These are phyloP conservation scores for Limnanthes douglasii DNA, from an alignment of 345 rosid genomes.

Conservation along the genomic window DNA sequence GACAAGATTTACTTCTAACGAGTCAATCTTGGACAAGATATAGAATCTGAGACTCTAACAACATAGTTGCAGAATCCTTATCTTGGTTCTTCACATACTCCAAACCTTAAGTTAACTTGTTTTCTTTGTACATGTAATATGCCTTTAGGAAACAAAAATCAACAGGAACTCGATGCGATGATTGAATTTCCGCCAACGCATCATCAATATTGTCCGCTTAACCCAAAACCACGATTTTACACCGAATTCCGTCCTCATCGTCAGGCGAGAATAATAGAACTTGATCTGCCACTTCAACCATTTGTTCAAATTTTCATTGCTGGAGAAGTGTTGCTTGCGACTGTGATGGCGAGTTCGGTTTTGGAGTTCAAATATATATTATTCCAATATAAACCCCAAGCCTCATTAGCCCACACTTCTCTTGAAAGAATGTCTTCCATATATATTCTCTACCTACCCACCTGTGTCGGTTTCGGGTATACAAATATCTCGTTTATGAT, in stretches of 20 bases:
- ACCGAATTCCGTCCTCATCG: slow-evolving; percentile 80
- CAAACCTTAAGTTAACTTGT: slow-evolving; percentile 69
- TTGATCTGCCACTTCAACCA: slow-evolving; percentile 63
- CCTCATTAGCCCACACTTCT: too few species aligned
- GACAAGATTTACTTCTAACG: slow-evolving; percentile 48
- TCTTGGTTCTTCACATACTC: slow-evolving; percentile 37
- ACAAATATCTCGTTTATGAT: too few species aligned
- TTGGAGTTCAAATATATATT: too few species aligned
- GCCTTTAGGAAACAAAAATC: slow-evolving; percentile 75
- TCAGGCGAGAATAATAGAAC: slow-evolving; percentile 52
- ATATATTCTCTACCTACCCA: too few species aligned
- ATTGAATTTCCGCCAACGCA: slow-evolving; percentile 49
- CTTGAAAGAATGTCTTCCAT: too few species aligned
- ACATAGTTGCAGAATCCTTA: slow-evolving; percentile 30
- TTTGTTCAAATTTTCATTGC: slow-evolving; percentile 38
- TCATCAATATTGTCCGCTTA: slow-evolving; percentile 50
- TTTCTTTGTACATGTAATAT: slow-evolving; percentile 80
- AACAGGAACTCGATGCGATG: slow-evolving; percentile 21
- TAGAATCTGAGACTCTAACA: slow-evolving; percentile 76
- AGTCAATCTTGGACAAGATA: slow-evolving; percentile 52
- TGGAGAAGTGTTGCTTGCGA: too few species aligned
- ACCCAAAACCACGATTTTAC: slow-evolving; percentile 71
- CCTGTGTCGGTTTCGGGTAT: too few species aligned
- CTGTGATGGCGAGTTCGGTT: too few species aligned
- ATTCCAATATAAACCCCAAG: too few species aligned